Conservation (phyloP, 1,284 basidiomycete genomes). For the Bondarzewia mesenterica region DNA sequence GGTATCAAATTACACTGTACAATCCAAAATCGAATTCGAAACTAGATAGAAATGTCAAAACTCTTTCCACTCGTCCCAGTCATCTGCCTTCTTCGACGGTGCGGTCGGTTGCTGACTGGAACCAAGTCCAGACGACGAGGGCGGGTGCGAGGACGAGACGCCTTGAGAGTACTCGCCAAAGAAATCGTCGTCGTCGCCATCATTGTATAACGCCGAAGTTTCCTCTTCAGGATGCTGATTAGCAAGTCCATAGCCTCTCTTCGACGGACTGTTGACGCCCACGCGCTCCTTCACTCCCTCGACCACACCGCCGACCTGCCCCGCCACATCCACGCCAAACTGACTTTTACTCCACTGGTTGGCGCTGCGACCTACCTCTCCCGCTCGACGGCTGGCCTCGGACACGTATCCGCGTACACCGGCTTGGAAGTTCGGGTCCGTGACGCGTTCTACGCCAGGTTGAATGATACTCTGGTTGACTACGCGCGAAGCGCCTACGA, state of each 20-base stretch:
- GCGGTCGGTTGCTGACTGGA: constrained; percentile 12
- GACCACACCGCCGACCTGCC: constrained; percentile 53
- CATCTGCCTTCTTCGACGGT: constrained; percentile 37
- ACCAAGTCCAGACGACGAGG: constrained; percentile 9
- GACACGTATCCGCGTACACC: constrained; percentile 62
- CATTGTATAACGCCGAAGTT: constrained; percentile 44
- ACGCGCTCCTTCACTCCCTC: constrained; percentile 42
- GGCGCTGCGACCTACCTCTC: constrained; percentile 46
- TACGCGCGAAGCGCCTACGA: constrained; percentile 64
- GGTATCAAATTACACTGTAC: neutral
- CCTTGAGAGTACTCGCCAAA: constrained; percentile 42
- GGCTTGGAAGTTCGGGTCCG: constrained; percentile 69
- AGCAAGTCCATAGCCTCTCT: constrained; percentile 44
- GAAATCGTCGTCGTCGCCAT: constrained; percentile 44
- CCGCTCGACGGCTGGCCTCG: constrained; percentile 59
- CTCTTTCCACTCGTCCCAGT: constrained; percentile 75
- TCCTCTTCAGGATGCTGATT: constrained; percentile 36
- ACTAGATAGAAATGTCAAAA: too few relatives aligned
- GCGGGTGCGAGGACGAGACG: constrained; percentile 13
- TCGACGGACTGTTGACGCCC: constrained; percentile 29
- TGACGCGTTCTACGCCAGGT: constrained; percentile 69
- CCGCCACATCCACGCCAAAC: constrained; percentile 75
- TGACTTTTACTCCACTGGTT: constrained; percentile 68
- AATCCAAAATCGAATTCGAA: too few relatives aligned
- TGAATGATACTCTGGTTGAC: constrained; percentile 77